Base-by-base conservation (phyloP, 345 rosid genomes). In the Citrus glauca region DNA sequence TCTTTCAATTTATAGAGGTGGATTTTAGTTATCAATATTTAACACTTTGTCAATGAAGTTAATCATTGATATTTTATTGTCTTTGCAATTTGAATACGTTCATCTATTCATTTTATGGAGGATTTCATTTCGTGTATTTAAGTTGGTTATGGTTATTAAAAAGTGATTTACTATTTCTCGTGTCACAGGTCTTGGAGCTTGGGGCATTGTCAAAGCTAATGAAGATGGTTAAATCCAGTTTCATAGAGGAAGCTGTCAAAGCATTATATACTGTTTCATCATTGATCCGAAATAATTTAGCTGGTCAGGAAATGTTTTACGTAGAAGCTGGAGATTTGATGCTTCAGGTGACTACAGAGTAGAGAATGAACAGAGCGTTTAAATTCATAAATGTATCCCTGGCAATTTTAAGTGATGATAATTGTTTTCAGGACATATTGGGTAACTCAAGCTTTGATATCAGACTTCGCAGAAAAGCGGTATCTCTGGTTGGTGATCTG, bases 191-290 rank as follows among this genome's bases (percentile, higher is more conserved):
- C 79, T 89, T 96, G 85, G 95, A 90, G 76, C 84, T 85, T 48
- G 98, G 97, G 67, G 93, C 89, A 13, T 84, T 96, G 64, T 38
- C 78, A 28, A 90, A 76, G 83, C 77, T 96, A 73, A 84, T 94
- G 82, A 84, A 79, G 84, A 90, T 94, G 94, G 91, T 92, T 24
- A 88, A 87, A 74, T 91, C 98, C 33, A 81, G 78, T 71, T 87
- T 79, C 22, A 22, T 80, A 9, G 98, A 96, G 77, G 99, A 96
- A 87, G 98, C 95, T 76, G 89, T 64, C 74, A 96, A 96, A 87
- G 95, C 98, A 73, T 86, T 96, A 30, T 90, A 88, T 88, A 97
- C 97, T 87, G 92, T 92, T 84, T 96, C 97, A 40, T 87, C 95
- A 55, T 76, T 96, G 87, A 88, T 94, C 66, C 85, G 87, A 62